These are phyloP conservation scores for Phaffia tasmanica DNA, from an alignment of 768 basidiomycete species.

Conservation along the genomic window DNA sequence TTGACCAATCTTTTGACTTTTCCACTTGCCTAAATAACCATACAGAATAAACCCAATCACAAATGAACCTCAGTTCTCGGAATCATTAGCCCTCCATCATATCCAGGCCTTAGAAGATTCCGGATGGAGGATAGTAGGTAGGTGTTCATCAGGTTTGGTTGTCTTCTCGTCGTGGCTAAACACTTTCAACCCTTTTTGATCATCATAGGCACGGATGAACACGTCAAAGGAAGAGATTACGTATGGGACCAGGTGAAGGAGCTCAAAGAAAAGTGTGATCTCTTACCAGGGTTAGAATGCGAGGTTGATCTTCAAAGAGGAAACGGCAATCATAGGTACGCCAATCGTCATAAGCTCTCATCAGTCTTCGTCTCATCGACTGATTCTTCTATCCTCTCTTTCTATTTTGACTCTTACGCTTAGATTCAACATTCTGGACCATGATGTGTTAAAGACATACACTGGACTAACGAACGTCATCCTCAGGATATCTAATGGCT, in stretches of 20 bases:
- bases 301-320: slow-evolving; percentile 21
- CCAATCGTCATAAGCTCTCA: background rate
- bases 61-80: slow-evolving; percentile 16
- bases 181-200: background rate
- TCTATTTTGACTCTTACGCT: background rate
- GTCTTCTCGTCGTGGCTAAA: background rate
- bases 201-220: slow-evolving; percentile 22
- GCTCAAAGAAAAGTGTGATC: slow-evolving; percentile 8
- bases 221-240: slow-evolving; percentile 21
- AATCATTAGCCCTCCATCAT: slow-evolving; percentile 1
- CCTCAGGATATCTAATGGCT: slow-evolving; percentile 17
- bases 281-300: slow-evolving; percentile 11
- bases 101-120: slow-evolving; percentile 15
- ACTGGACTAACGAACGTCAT: slow-evolving; percentile 23
- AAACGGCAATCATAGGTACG: background rate
- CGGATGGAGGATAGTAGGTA: background rate
- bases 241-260: slow-evolving; percentile 4
- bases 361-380: slow-evolving; percentile 3
- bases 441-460: slow-evolving; percentile 25
- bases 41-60: background rate
- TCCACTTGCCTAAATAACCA: background rate
- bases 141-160: background rate
- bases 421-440: slow-evolving; percentile 23
- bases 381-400: background rate
- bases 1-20: background rate